These are phyloP conservation scores for Trichoderma simmonsii DNA, from an alignment of 2,329 filamentous ascomycete species.

Conservation along the genomic window DNA sequence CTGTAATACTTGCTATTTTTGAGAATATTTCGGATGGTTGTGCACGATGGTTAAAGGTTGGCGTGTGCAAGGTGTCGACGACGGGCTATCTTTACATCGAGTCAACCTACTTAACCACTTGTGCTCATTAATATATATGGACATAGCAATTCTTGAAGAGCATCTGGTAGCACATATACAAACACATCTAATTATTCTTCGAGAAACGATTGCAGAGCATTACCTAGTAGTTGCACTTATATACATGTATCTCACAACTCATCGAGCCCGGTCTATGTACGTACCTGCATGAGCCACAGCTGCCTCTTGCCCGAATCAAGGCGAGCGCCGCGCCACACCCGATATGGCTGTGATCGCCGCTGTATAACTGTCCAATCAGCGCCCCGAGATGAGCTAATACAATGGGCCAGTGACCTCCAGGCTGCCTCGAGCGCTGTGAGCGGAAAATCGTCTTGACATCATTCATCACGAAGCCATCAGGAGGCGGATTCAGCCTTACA, in stretches of 20 bases:
- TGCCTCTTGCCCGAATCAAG: not conserved
- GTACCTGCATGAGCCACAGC: constrained; percentile 10
- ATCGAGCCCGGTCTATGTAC: not conserved
- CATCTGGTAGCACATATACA: not conserved
- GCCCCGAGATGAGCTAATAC: not conserved
- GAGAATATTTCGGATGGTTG: not conserved
- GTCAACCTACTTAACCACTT: not conserved
- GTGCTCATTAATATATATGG: not conserved
- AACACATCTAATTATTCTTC: fast-evolving
- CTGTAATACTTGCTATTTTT: not conserved
- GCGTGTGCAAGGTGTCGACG: not conserved
- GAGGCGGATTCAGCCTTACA: not conserved
- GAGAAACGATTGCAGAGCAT: not conserved
- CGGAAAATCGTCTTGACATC: not conserved
- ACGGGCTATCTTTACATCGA: not conserved
- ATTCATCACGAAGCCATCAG: constrained; percentile 8
- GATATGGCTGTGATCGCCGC: not conserved
- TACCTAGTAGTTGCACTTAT: too few relatives aligned
- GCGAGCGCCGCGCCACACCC: constrained; percentile 9
- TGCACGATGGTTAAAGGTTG: not conserved
- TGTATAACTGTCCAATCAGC: not conserved
- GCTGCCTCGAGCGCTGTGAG: not conserved
- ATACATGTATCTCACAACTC: not conserved
- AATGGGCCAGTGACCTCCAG: not conserved
- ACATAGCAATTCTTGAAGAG: not conserved